phyloP scores from a whole-genome alignment of 306 rosid genomes.

The Arachis stenosperma region DNA sequence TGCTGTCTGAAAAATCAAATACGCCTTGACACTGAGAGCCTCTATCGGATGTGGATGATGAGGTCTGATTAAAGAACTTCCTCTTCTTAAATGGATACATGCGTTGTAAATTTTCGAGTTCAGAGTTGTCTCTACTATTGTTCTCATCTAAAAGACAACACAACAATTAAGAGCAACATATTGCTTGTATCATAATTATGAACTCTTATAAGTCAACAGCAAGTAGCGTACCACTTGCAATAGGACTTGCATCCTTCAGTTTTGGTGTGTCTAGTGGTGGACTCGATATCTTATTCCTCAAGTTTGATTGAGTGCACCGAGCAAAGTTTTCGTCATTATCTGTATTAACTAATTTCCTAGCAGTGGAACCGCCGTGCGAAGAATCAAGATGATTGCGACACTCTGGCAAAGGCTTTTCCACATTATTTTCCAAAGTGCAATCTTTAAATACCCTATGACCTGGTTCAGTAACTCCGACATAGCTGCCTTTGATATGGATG shows the following conservation, averaged over 20 bases:
- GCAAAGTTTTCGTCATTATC: constrained; percentile 66
- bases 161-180: neutral
- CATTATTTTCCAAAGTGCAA: constrained; percentile 36
- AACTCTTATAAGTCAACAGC: neutral
- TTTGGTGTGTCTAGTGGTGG: constrained; percentile 28
- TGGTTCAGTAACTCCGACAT: constrained; percentile 40
- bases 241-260: constrained; percentile 41
- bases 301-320: constrained; percentile 40
- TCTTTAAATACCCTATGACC: constrained; percentile 35
- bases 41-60: constrained; percentile 53
- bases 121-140: constrained; percentile 39
- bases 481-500: constrained; percentile 22
- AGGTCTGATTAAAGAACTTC: constrained; percentile 56
- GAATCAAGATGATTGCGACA: constrained; percentile 31
- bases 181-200: no score
- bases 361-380: constrained; percentile 23
- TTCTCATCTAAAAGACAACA: constrained; percentile 49
- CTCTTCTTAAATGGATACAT: constrained; percentile 86
- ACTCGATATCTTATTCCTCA: constrained; percentile 39
- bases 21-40: constrained; percentile 55
- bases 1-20: constrained; percentile 49
- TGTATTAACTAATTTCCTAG: constrained; percentile 50
- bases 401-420: constrained; percentile 33
- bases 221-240: constrained; percentile 39
- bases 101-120: constrained; percentile 60